Percentiles rank a stretch among this genome's conserved stretches.
Evolutionary conservation across 192 early-diverging fungal species (phyloP).

Genomic region (Linnemannia elongata): DNA sequence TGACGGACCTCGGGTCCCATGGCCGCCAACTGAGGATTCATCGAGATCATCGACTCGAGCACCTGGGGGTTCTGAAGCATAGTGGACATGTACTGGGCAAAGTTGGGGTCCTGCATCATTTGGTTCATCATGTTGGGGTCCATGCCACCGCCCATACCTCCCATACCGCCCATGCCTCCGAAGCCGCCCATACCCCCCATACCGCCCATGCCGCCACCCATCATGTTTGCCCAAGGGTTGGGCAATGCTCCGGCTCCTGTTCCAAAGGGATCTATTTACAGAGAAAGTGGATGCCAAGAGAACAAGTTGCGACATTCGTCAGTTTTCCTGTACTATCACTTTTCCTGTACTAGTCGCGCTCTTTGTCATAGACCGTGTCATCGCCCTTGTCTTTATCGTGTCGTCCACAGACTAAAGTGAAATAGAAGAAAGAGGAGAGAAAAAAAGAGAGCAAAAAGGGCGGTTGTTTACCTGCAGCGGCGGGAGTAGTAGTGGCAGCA

Average conservation of each 20-base stretch:
- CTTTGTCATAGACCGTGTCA: neutral
- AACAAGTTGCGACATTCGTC: neutral
- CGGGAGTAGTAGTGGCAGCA: conserved; percentile 38
- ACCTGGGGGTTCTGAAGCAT: conserved; percentile 89
- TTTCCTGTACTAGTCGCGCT: neutral
- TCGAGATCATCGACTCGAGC: conserved; percentile 85
- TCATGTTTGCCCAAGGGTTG: conserved; percentile 54
- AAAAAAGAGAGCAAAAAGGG: neutral
- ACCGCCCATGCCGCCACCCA: conserved; percentile 54
- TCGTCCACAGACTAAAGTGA: neutral
- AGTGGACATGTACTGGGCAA: conserved; percentile 85
- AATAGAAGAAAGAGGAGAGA: neutral
- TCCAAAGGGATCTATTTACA: conserved; percentile 48
- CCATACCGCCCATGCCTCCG: conserved; percentile 68
- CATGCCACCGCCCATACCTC: conserved; percentile 71
- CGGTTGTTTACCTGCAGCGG: conserved; percentile 27
- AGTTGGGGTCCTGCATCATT: conserved; percentile 88
- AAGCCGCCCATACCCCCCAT: conserved; percentile 25
- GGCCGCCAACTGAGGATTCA: conserved; percentile 83
- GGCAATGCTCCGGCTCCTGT: conserved; percentile 44
- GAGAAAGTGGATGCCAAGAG: neutral
- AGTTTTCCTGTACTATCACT: neutral
- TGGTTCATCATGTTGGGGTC: conserved; percentile 75
- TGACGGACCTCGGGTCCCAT: conserved; percentile 91
- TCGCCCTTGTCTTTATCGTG: neutral